phyloP scores from a whole-genome alignment of 805 yeast genomes.

The Torulaspora franciscae region DNA sequence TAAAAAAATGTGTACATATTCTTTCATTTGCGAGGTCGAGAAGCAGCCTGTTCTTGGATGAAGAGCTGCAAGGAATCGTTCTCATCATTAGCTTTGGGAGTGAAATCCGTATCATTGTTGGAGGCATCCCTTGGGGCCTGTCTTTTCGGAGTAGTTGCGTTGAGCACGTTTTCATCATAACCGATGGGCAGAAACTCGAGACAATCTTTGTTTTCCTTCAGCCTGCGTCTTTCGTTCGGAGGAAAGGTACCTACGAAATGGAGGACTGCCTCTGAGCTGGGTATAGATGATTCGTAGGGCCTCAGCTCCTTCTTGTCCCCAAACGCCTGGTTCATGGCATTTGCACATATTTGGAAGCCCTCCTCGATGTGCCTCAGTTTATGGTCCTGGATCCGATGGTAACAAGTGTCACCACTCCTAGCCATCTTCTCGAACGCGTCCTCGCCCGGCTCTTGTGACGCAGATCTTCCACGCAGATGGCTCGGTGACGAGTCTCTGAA shows the following conservation, averaged over 20 bases:
- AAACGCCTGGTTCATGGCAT: slow-evolving; percentile 13
- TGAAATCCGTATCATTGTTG: slow-evolving; percentile 3
- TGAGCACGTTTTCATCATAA: slow-evolving; percentile 16
- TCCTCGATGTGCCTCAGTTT: slow-evolving; percentile 8
- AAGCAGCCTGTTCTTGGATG: slow-evolving; percentile 11
- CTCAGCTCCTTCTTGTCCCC: slow-evolving; percentile 5
- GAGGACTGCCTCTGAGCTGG: slow-evolving; percentile 4
- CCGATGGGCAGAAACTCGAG: slow-evolving; percentile 25
- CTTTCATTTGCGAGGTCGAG: slow-evolving; percentile 4
- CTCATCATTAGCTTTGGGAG: slow-evolving; percentile 11
- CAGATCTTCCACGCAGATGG: background rate
- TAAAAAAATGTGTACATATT: background rate
- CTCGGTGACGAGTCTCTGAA: slow-evolving; percentile 1
- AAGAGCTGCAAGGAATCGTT: slow-evolving; percentile 18
- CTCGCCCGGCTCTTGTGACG: background rate
- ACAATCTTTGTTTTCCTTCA: slow-evolving; percentile 6
- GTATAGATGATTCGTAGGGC: background rate
- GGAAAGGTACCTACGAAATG: background rate
- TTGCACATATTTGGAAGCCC: slow-evolving; percentile 15
- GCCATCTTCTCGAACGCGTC: background rate
- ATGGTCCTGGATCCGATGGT: background rate
- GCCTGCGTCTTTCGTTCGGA: slow-evolving; percentile 6
- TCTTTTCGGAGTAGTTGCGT: slow-evolving; percentile 6
- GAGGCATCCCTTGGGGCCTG: background rate
- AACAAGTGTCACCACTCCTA: background rate